phyloP scores from a whole-genome alignment of 2,329 filamentous ascomycete genomes.

The Dendrostoma leiphaemia region DNA sequence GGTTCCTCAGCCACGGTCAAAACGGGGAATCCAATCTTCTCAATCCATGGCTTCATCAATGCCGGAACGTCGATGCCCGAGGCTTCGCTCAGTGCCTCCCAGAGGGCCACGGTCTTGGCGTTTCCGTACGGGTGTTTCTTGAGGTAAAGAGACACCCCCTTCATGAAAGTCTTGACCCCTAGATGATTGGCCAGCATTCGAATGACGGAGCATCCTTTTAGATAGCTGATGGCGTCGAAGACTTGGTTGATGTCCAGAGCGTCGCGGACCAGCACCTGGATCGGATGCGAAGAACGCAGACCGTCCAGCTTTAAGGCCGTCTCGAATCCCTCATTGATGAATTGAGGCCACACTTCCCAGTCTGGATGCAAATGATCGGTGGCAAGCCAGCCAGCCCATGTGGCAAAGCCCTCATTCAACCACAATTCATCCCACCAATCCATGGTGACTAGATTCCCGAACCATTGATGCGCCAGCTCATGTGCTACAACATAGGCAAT shows the following conservation, averaged over 20 bases:
- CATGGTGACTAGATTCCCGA: conserved; percentile 96
- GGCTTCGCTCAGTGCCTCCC: conserved; percentile 82
- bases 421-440: conserved; percentile 98
- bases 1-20: conserved; percentile 82
- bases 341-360: conserved; percentile 97
- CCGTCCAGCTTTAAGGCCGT: conserved; percentile 87
- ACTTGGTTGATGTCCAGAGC: conserved; percentile 97
- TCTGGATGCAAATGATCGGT: conserved; percentile 91
- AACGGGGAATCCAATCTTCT: conserved; percentile 91
- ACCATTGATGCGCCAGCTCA: conserved; percentile 97
- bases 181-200: conserved; percentile 94
- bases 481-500: conserved; percentile 98
- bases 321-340: conserved; percentile 93
- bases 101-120: conserved; percentile 87
- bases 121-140: conserved; percentile 86
- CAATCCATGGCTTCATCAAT: conserved; percentile 94
- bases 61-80: conserved; percentile 82
- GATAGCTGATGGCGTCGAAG: conserved; percentile 94
- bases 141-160: conserved; percentile 86
- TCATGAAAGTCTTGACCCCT: conserved; percentile 82
- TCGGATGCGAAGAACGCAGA: conserved; percentile 88
- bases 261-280: conserved; percentile 91
- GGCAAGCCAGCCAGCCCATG: conserved; percentile 95
- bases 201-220: conserved; percentile 94
- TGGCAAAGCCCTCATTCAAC: conserved; percentile 97